phyloP scores from a whole-genome alignment of 176 grass and related monocot species.

The Pontederia crassipes region DNA sequence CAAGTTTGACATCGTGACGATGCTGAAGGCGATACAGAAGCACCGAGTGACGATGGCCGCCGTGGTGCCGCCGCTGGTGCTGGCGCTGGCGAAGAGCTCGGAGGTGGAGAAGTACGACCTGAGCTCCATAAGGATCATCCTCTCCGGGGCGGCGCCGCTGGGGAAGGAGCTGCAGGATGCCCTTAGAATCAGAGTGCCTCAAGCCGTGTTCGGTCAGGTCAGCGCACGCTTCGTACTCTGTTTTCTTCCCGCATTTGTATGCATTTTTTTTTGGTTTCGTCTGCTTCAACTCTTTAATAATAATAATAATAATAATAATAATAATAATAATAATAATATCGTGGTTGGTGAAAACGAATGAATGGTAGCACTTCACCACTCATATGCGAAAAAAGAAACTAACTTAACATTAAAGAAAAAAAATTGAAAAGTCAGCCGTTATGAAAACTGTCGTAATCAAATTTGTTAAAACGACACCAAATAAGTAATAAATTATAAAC shows the following conservation, averaged over 20 bases:
- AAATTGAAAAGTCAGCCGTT: too few species aligned
- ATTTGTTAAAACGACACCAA: too few species aligned
- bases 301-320: too few species aligned
- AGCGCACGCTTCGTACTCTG: not conserved
- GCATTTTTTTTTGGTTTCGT: too few species aligned
- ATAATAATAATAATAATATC: too few species aligned
- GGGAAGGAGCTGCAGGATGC: slow-evolving; percentile 38
- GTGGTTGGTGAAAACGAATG: too few species aligned
- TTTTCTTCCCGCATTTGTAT: not conserved
- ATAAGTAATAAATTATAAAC: too few species aligned
- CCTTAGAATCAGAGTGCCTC: slow-evolving; percentile 20
- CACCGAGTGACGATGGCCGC: slow-evolving; percentile 34
- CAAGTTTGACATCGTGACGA: slow-evolving; percentile 33
- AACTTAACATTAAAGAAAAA: too few species aligned
- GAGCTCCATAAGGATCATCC: slow-evolving; percentile 23
- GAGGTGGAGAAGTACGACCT: slow-evolving; percentile 37
- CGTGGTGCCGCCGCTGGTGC: slow-evolving; percentile 37
- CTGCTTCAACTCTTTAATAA: not conserved
- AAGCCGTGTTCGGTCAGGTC: slow-evolving; percentile 38
- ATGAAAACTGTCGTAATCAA: too few species aligned
- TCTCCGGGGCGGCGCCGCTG: slow-evolving; percentile 27
- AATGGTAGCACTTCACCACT: too few species aligned
- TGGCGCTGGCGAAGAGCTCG: slow-evolving; percentile 37
- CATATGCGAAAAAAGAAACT: too few species aligned
- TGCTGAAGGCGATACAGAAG: slow-evolving; percentile 25